Evolutionary conservation across 345 rosid genomes (phyloP).

Genomic region (Kernera saxatilis): DNA sequence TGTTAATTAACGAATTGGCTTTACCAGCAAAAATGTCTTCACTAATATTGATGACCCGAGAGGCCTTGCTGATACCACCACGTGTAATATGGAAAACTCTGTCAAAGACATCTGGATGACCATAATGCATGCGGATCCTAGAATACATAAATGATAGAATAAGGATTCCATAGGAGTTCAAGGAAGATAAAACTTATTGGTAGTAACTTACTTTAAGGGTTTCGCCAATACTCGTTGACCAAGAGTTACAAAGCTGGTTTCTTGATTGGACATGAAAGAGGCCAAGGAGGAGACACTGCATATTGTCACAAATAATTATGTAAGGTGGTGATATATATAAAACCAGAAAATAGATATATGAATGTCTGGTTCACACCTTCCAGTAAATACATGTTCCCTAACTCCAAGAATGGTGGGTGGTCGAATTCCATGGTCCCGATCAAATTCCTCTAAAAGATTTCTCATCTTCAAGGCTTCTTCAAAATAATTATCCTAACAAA

Average conservation of each 20-base stretch:
- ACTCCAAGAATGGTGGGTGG: slow-evolving; percentile 98
- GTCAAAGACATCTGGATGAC: slow-evolving; percentile 98
- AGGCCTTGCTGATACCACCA: slow-evolving; percentile 99
- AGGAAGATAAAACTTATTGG: background rate
- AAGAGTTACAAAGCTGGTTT: slow-evolving; percentile 85
- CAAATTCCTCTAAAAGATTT: slow-evolving; percentile 92
- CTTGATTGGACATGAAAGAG: slow-evolving; percentile 94
- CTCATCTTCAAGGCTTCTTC: slow-evolving; percentile 99
- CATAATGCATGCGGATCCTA: slow-evolving; percentile 99
- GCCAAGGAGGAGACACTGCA: slow-evolving; percentile 98
- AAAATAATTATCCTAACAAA: slow-evolving; percentile 83
- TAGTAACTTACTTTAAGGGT: slow-evolving; percentile 77
- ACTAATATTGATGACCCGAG: slow-evolving; percentile 95
- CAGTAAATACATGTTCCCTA: slow-evolving; percentile 93
- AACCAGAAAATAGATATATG: background rate
- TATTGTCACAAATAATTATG: slow-evolving; percentile 10
- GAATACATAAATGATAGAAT: background rate
- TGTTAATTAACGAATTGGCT: background rate
- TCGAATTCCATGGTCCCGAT: slow-evolving; percentile 74
- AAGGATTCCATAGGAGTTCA: background rate
- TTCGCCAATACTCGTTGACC: slow-evolving; percentile 96
- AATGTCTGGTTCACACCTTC: slow-evolving; percentile 52
- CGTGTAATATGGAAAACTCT: slow-evolving; percentile 97
- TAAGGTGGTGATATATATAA: background rate
- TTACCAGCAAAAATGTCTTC: slow-evolving; percentile 93